Base-by-base conservation (phyloP, 352 stramenopile genomes). In the Phytophthora sp. region DNA sequence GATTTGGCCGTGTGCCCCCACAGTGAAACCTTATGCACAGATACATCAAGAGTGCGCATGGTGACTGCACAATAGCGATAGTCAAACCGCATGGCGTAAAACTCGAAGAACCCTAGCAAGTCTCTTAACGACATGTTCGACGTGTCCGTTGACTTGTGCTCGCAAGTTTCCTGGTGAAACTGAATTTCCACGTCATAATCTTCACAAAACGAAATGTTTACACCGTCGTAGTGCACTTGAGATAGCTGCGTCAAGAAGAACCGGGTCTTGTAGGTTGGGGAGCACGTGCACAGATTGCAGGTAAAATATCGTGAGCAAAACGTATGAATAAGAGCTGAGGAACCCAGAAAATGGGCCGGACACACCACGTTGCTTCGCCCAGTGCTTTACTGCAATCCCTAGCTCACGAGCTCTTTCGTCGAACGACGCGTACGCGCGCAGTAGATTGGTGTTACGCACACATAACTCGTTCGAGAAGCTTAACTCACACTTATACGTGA, bases 281-380 rank as follows among this genome's bases (percentile, higher is more conserved):
- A 99, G 74, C 20, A 99, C 65, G 0, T 91, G 83, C 11, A 67
- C 39, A 4, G 49, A 20, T 57, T 98, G 94, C 21, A 99, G 80
- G 74, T 98, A 99, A 77, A 99, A 97, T 20, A 99, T 84, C 2
- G 98, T 79, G 63, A 99, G 88, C n/a, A 99, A 59, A 43, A 99
- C 92, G 79, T 98, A 99, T 6, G 95, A 97, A 77, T 99, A 99
- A 15, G 91, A 98, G 71, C 88, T 98, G 34, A 99, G 70, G 28
- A 92, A 99, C n/a, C 97, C 95, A 20, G 88, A 72, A 6, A 87
- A 89, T 23, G 97, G 94, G 62, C 98, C 96, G 76, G 98, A 99
- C 37, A 99, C 93, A 32, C 87, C 79, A 13, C 97, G 82, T 17
- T 73, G 76, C 77, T 99, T 99, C 20, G 97, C 96, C 97, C 97